Evolutionary conservation across 208 protist species (phyloP).

Genomic region (Trypanosoma scelopori): DNA sequence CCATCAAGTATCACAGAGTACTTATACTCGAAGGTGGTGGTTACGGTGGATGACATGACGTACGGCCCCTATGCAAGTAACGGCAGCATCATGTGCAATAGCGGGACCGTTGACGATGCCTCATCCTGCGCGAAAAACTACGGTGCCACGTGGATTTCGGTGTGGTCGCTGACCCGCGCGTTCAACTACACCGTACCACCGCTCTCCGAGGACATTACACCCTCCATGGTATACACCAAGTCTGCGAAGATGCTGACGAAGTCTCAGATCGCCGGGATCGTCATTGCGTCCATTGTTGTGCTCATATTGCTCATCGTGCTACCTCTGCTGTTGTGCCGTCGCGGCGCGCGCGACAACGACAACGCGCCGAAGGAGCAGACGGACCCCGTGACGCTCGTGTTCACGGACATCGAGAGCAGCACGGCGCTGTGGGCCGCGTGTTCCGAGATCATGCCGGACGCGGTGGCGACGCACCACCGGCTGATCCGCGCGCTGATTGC

Average conservation of each 20-base stretch:
- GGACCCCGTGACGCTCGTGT: conserved; percentile 59
- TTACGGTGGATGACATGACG: conserved; percentile 27
- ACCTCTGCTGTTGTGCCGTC: conserved; percentile 14
- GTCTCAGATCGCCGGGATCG: conserved; percentile 9
- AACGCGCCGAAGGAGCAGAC: conserved; percentile 43
- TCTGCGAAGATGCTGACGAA: conserved; percentile 14
- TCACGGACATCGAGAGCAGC: conserved; percentile 83
- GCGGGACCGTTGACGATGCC: not conserved
- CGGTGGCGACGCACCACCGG: conserved; percentile 67
- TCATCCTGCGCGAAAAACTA: conserved; percentile 39
- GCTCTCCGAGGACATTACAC: conserved; percentile 22
- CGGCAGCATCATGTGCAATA: conserved; percentile 4
- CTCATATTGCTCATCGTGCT: conserved; percentile 16
- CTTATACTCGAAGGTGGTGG: conserved; percentile 27
- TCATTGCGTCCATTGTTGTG: conserved; percentile 9
- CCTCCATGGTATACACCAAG: conserved; percentile 34
- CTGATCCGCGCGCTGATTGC: conserved; percentile 60
- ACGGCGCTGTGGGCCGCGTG: conserved; percentile 73
- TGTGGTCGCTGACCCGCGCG: conserved; percentile 29
- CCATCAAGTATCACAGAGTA: conserved; percentile 16
- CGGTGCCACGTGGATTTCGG: conserved; percentile 40
- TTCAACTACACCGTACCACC: conserved; percentile 26
- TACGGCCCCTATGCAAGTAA: conserved; percentile 24
- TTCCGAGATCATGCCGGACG: conserved; percentile 60
- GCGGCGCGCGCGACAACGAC: conserved; percentile 38